phyloP scores from a whole-genome alignment of 495 filamentous ascomycete genomes.

The Daldinia vernicosa region DNA sequence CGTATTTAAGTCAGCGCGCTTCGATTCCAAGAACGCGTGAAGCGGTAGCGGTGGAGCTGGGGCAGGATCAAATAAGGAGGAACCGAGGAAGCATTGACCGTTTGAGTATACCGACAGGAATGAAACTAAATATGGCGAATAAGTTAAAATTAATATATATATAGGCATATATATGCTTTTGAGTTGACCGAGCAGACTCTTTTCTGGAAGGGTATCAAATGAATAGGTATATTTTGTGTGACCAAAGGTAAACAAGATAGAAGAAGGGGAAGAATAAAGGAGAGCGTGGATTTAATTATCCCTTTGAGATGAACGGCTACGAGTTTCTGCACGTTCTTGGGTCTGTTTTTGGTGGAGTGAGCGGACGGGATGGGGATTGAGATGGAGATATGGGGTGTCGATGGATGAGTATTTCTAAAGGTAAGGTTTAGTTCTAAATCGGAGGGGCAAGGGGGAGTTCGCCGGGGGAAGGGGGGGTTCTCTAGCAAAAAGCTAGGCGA shows the following conservation, averaged over 20 bases:
- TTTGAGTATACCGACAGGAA: background rate
- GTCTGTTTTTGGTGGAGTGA: conserved; percentile 8
- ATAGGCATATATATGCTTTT: conserved; percentile 19
- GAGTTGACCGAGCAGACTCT: conserved; percentile 31
- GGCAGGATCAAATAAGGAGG: conserved; percentile 17
- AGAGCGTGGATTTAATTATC: conserved; percentile 3
- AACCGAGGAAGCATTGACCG: conserved; percentile 2
- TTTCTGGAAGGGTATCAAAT: conserved; percentile 20
- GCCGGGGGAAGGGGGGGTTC: background rate
- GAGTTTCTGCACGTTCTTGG: background rate
- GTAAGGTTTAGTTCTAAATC: background rate
- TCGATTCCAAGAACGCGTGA: conserved; percentile 8
- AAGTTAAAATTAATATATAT: conserved; percentile 19
- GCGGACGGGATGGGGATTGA: conserved; percentile 2
- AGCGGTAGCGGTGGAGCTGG: conserved; percentile 13
- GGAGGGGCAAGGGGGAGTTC: conserved; percentile 5
- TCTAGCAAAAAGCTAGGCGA: background rate
- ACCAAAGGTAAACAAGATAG: conserved; percentile 9
- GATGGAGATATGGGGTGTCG: conserved; percentile 4
- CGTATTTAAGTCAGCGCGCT: conserved; percentile 3
- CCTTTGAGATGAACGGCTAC: conserved; percentile 6
- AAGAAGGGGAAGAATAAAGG: background rate
- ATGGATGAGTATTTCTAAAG: conserved; percentile 16
- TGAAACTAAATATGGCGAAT: conserved; percentile 22
- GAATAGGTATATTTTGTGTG: conserved; percentile 9